Evolutionary conservation across 2,329 filamentous ascomycete genomes (phyloP).

Genomic region (Pseudofabraea citricarpa): DNA sequence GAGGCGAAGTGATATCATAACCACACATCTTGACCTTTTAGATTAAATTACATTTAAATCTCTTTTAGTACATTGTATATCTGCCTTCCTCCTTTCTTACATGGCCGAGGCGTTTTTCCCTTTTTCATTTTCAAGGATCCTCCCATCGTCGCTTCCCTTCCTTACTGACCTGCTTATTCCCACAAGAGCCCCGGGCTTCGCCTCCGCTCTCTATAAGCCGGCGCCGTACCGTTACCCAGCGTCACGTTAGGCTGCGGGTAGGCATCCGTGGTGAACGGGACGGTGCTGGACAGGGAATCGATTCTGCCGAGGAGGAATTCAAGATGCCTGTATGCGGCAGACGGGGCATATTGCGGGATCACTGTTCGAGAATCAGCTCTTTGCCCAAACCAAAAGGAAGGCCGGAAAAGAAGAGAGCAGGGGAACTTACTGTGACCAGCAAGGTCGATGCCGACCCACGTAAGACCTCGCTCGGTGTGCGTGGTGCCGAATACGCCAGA

Average conservation of each 20-base stretch:
- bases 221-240: constrained; percentile 13
- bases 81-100: too few species aligned
- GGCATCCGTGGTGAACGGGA: constrained; percentile 30
- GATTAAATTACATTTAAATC: background rate
- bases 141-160: background rate
- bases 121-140: background rate
- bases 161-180: background rate
- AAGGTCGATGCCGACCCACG: constrained; percentile 59
- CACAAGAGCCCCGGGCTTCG: background rate
- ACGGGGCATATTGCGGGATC: constrained; percentile 61
- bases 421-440: too few species aligned
- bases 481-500: constrained; percentile 65
- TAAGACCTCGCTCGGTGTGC: constrained; percentile 72
- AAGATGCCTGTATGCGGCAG: constrained; percentile 64
- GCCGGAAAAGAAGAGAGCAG: too few species aligned
- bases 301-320: constrained; percentile 73
- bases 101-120: too few species aligned
- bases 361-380: too few species aligned
- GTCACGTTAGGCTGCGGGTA: constrained; percentile 10
- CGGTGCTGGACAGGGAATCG: constrained; percentile 41
- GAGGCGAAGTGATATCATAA: too few species aligned
- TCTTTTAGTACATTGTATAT: too few species aligned
- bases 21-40: background rate
- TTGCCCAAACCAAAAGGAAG: too few species aligned
- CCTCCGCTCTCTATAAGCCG: constrained; percentile 2